Conservation (phyloP, 345 rosid species). For the Arabidopsis arenosa region DNA sequence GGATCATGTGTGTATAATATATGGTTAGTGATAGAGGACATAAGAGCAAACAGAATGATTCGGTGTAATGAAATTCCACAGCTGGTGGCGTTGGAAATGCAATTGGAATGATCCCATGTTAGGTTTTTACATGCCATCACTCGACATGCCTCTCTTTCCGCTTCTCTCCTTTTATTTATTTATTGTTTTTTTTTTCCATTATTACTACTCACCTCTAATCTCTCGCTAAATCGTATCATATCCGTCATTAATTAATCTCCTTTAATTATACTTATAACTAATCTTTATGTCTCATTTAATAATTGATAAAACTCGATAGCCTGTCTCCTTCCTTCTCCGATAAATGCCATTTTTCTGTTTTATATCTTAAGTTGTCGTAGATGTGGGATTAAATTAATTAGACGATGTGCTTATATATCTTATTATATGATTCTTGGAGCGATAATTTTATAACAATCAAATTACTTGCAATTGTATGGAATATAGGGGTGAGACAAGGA, state of each 20-base stretch:
- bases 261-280: conserved; percentile 1
- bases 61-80: conserved; percentile 31
- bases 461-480: not conserved
- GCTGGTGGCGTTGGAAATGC: not conserved
- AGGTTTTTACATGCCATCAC: no score
- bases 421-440: no score
- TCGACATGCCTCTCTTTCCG: no score
- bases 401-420: no score
- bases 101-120: no score
- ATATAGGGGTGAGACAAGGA: conserved; percentile 32
- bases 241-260: conserved; percentile 7
- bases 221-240: conserved; percentile 22
- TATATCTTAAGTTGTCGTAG: not conserved
- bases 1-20: conserved; percentile 13
- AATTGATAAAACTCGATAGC: conserved; percentile 9
- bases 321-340: not conserved
- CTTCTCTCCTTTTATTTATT: no score
- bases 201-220: conserved; percentile 29
- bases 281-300: not conserved
- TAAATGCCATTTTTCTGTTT: not conserved
- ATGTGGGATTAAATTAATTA: no score
- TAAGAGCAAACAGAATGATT: conserved; percentile 44
- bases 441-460: no score
- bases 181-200: not conserved
- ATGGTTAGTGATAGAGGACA: conserved; percentile 28